Evolutionary conservation across 139 green algal genomes (phyloP), one percentile per base, ranked within the genome.

Genomic region (Nannochloris sp.): DNA sequence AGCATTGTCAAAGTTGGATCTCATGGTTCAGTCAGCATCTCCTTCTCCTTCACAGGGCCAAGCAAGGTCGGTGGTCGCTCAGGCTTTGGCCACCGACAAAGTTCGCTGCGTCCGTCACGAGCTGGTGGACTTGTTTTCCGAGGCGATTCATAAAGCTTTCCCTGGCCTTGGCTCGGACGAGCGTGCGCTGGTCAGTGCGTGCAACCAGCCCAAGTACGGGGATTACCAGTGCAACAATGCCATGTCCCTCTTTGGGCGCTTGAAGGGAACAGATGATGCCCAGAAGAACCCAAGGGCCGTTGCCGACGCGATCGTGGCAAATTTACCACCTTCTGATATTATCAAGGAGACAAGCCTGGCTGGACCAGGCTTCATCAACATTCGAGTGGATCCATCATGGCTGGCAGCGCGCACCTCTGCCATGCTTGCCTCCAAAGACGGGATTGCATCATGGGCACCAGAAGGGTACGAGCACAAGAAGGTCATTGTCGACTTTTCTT

Each of bases 211-310:
- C 30, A 86, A 91, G 71, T 88, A 91, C 66, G 92, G 88, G 2
- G 91, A 97, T 74, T 98, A 96, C 74, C 92, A 98, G 68, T 95
- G 91, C 82, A 96, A 96, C 75, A 97, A 95, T 65, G 93, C 93
- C 1, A 98, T 98, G 93, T 64, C 69, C 6, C 67, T 98, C 56
- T 96, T 95, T 63, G 86, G 78, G 28, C 84, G 83, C 70, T 45
- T 95, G 6, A 96, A 96, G 72, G 89, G 87, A 49, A 82, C 85
- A 72, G 68, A 79, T 23, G 81, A 74, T 5, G 86, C 84, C 0
- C 88, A 88, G 31, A 93, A 91, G 70, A 89, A 86, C 26, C 93
- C 93, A 1, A 76, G 85, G 6, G 84, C 83, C 12, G 82, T 95
- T 9, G 93, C 89, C 11, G 82, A 87, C 51, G 81, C 82, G 3